A percentile compares a stretch with the other conserved stretches of the same genome.
Evolutionary conservation across 371 early-diverging fungal genomes (phyloP).

Genomic region (Circinella minor): DNA sequence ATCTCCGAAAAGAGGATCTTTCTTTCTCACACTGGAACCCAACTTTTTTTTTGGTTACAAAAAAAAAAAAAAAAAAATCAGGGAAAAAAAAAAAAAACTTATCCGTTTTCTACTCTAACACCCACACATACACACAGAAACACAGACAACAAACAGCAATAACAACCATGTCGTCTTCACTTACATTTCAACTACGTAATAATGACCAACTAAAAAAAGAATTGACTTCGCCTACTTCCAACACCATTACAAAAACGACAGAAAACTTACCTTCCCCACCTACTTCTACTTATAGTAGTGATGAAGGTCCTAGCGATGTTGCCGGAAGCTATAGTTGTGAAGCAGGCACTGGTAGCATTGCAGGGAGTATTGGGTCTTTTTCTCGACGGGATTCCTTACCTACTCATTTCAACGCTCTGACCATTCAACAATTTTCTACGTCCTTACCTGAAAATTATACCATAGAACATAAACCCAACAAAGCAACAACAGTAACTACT

Average conservation of each 20-base stretch:
- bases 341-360: slow-evolving; percentile 14
- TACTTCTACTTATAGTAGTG: slow-evolving; percentile 51
- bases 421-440: slow-evolving; percentile 36
- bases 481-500: slow-evolving; percentile 7
- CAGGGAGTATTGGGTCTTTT: not conserved
- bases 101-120: not conserved
- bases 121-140: not conserved
- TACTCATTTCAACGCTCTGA: slow-evolving; percentile 45
- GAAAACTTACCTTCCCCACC: slow-evolving; percentile 47
- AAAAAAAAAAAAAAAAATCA: slow-evolving; percentile 2
- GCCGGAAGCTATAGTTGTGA: not conserved
- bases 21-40: not conserved
- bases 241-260: slow-evolving; percentile 14
- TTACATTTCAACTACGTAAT: slow-evolving; percentile 47
- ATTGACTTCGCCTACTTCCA: not conserved
- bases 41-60: not conserved
- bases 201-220: slow-evolving; percentile 16
- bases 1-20: not conserved
- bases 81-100: not conserved
- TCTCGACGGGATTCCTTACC: slow-evolving; percentile 38
- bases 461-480: slow-evolving; percentile 38
- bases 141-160: not conserved
- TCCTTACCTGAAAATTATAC: slow-evolving; percentile 56
- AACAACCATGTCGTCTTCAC: slow-evolving; percentile 45
- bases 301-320: slow-evolving; percentile 11